These are phyloP conservation scores for Pythium folliculosum DNA, from an alignment of 352 stramenopile species.

Conservation along the genomic window DNA sequence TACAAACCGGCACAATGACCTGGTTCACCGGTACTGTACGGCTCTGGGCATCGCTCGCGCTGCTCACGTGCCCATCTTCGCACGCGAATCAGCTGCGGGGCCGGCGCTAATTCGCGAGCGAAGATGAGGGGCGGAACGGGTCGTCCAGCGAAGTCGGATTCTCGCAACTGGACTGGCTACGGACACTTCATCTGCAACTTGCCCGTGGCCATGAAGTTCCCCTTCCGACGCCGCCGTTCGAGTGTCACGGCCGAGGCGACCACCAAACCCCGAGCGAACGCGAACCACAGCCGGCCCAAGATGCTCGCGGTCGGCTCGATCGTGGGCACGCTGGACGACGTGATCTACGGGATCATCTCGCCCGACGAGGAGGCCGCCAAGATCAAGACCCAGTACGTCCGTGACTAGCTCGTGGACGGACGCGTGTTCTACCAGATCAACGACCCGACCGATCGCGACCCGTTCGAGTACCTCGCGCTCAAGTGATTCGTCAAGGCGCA, in stretches of 20 bases:
- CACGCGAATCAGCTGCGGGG: too few species aligned
- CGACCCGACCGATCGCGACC: slow-evolving; percentile 34
- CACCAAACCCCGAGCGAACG: slow-evolving; percentile 28
- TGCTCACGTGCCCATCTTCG: too few species aligned
- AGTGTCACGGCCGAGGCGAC: background rate
- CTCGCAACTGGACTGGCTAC: too few species aligned
- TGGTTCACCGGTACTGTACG: too few species aligned
- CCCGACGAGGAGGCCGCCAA: slow-evolving; percentile 35
- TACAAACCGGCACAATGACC: too few species aligned
- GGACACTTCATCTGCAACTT: background rate
- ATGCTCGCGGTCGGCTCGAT: slow-evolving; percentile 55
- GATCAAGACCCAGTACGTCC: slow-evolving; percentile 33
- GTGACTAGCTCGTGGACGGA: slow-evolving; percentile 28
- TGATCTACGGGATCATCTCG: slow-evolving; percentile 55
- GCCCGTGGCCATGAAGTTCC: slow-evolving; percentile 20
- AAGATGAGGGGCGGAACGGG: too few species aligned
- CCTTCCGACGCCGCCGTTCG: slow-evolving; percentile 19
- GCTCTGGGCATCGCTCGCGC: too few species aligned
- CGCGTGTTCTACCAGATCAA: slow-evolving; percentile 43
- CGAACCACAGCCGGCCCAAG: slow-evolving; percentile 37
- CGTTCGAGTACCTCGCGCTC: slow-evolving; percentile 27
- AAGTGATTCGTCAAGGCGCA: slow-evolving; percentile 30
- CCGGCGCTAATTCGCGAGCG: too few species aligned
- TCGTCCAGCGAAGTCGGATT: too few species aligned
- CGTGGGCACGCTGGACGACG: slow-evolving; percentile 56